Evolutionary conservation across 805 yeast genomes (phyloP).

Genomic region (Myxozyma nipponensis): DNA sequence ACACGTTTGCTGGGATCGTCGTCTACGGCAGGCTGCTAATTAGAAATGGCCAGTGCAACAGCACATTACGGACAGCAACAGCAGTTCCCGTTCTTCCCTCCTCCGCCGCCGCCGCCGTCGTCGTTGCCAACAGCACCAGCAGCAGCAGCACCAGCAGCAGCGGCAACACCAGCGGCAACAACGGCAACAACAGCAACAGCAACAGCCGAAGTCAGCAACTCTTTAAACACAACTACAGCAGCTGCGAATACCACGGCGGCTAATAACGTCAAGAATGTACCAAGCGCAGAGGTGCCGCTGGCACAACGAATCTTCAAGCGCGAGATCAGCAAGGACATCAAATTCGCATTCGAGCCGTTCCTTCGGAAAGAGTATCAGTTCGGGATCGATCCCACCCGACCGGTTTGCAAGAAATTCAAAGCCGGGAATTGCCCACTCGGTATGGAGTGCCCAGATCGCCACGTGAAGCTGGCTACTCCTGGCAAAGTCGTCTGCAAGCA

Average conservation of each 20-base stretch:
- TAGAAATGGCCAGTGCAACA: not conserved
- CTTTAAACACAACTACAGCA: not conserved
- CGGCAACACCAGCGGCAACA: not conserved
- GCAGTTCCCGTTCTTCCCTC: not conserved
- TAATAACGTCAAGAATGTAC: not conserved
- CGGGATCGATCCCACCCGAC: conserved; percentile 84
- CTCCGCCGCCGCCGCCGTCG: not conserved
- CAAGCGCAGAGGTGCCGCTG: not conserved
- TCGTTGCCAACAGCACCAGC: not conserved
- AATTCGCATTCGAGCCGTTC: conserved; percentile 77
- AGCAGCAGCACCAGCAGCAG: not conserved
- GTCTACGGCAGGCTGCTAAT: too few relatives aligned
- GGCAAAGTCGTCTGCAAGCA: conserved; percentile 93
- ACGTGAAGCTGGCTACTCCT: conserved; percentile 60
- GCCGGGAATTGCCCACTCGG: conserved; percentile 81
- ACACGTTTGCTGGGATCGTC: too few relatives aligned
- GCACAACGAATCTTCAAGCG: conserved; percentile 1
- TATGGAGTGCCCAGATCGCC: conserved; percentile 79
- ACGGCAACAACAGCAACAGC: not conserved
- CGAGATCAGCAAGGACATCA: not conserved
- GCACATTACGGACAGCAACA: not conserved
- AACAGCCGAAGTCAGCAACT: not conserved
- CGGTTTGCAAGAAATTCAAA: conserved; percentile 73
- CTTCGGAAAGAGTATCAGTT: conserved; percentile 74
- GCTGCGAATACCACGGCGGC: not conserved